Base-by-base conservation (phyloP, 2,329 filamentous ascomycete species). In the Parastagonospora avenae region DNA sequence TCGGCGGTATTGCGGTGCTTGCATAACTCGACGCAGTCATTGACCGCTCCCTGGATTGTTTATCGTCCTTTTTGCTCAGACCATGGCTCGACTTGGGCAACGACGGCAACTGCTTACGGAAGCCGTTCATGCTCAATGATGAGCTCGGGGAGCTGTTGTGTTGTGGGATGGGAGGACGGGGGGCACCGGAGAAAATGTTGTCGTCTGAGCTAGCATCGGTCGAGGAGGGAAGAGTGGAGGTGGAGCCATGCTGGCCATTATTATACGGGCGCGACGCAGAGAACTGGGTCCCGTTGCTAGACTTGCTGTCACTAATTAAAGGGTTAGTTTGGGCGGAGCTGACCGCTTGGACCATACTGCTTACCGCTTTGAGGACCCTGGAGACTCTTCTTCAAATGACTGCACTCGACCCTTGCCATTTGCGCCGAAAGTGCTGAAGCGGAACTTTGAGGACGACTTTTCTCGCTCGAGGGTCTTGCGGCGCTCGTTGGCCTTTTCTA, bases 1-100 rank as follows among this genome's bases (percentile, higher is more conserved):
- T 80, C 8, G 81, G 81, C 4, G 82, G 78, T 76, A 70, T 66
- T 15, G 78, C 80, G 24, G 78, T 77, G 40, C 80, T 83, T 11
- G 74, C 74, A 57, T 76, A 76, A 58, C 75, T 77, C 48, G 79
- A 82, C 29, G 74, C 67, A 4, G 80, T 82, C 72, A 80, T 75
- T 15, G 79, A 76, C 16, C 72, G 69, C 52, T 55, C 64, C 54
- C 57, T 50, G 30, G 45, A 54, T 39, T 42, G 55, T 42, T 51
- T 54, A 31, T 54, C 58, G 8, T 54, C 55, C 42, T 57, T 53
- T 40, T 60, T 62, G 48, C 58, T 48, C 27, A 46, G 47, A 46
- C 59, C 57, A 32, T 63, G 57, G 37, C 54, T 65, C 14, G 64
- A 42, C 46, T 59, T 61, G 44, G 70, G 67, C 14, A 66, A 38